Conservation (phyloP, 2,329 filamentous ascomycete genomes). For the Neurospora sp. region DNA sequence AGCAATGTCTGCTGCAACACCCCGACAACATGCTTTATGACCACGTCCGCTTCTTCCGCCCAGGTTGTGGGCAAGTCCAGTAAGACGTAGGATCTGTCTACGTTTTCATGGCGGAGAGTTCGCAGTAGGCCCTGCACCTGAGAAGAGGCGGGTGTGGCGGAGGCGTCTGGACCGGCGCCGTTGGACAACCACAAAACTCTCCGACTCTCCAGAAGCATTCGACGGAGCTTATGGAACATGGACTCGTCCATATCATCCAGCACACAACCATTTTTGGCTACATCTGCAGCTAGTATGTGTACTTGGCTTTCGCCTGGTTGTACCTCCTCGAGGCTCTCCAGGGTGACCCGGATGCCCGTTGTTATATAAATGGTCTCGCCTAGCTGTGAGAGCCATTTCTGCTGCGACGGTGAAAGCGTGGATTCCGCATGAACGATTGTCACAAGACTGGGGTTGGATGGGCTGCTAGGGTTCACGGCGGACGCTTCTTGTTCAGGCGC, state of each 20-base stretch:
- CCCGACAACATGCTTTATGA: slow-evolving; percentile 7
- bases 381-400: slow-evolving; percentile 7
- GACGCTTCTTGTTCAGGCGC: slow-evolving; percentile 1
- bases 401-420: slow-evolving; percentile 7
- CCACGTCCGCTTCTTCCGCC: slow-evolving; percentile 6
- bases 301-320: slow-evolving; percentile 1
- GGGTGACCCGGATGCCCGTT: slow-evolving; percentile 1
- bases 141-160: background rate
- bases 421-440: slow-evolving; percentile 1
- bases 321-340: slow-evolving; percentile 1
- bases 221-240: slow-evolving; percentile 1
- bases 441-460: slow-evolving; percentile 1
- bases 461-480: background rate
- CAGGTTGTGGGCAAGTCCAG: slow-evolving; percentile 9
- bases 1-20: slow-evolving; percentile 12
- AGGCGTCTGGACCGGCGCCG: slow-evolving; percentile 1
- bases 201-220: slow-evolving; percentile 10
- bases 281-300: background rate
- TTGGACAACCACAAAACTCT: slow-evolving; percentile 4
- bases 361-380: slow-evolving; percentile 1
- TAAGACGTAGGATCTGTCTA: slow-evolving; percentile 6
- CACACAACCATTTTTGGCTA: slow-evolving; percentile 7
- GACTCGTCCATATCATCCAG: slow-evolving; percentile 5
- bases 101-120: slow-evolving; percentile 9
- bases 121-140: slow-evolving; percentile 11